phyloP scores from a whole-genome alignment of 2,329 filamentous ascomycete genomes.

The Juglanconis oblonga region DNA sequence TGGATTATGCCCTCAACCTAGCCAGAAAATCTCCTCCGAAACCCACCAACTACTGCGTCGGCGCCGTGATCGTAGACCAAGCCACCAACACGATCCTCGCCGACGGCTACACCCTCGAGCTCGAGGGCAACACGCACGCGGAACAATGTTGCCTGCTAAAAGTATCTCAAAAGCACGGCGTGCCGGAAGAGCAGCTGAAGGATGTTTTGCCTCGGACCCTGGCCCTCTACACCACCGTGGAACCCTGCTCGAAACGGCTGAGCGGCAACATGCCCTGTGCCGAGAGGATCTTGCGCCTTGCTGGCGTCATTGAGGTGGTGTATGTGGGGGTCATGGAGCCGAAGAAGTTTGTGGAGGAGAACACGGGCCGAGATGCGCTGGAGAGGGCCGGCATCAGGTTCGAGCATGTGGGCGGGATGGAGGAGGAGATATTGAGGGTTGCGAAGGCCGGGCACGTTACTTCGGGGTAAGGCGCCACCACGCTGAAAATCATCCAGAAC shows the following conservation, averaged over 20 bases:
- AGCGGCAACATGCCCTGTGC: slow-evolving; percentile 77
- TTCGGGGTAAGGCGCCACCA: not conserved
- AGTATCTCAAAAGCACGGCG: slow-evolving; percentile 46
- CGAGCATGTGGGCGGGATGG: slow-evolving; percentile 69
- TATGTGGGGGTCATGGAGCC: slow-evolving; percentile 89
- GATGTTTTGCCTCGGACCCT: slow-evolving; percentile 49
- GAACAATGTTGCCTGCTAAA: slow-evolving; percentile 91
- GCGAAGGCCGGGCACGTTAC: slow-evolving; percentile 75
- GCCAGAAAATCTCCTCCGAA: slow-evolving; percentile 79
- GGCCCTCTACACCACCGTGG: slow-evolving; percentile 88
- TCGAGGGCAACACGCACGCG: slow-evolving; percentile 90
- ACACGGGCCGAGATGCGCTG: slow-evolving; percentile 69
- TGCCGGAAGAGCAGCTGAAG: slow-evolving; percentile 53
- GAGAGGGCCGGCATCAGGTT: slow-evolving; percentile 71
- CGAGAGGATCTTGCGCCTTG: slow-evolving; percentile 68
- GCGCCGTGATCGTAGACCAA: slow-evolving; percentile 74
- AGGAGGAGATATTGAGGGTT: slow-evolving; percentile 75
- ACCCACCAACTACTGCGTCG: slow-evolving; percentile 90
- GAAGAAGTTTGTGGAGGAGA: slow-evolving; percentile 82
- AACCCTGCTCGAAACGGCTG: slow-evolving; percentile 72
- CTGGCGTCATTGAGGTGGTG: slow-evolving; percentile 66
- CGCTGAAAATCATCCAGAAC: no score
- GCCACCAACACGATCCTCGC: slow-evolving; percentile 60
- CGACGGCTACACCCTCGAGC: slow-evolving; percentile 87
- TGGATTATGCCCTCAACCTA: slow-evolving; percentile 71